Evolutionary conservation across 2,329 filamentous ascomycete species (phyloP), one percentile per base, ranked within the genome.

Genomic region (Monosporascus cannonballus): DNA sequence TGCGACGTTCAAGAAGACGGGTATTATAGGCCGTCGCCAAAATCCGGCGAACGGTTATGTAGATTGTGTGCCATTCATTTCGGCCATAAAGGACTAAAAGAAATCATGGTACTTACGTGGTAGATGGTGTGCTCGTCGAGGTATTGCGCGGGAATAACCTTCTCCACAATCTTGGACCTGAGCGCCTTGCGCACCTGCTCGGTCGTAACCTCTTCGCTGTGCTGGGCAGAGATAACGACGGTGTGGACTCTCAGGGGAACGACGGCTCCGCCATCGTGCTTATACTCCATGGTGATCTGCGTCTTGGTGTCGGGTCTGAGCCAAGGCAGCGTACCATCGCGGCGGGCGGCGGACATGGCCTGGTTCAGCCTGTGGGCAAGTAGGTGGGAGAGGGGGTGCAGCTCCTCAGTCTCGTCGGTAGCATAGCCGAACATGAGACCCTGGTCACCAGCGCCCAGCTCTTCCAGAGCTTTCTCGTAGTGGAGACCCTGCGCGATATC

Each of bases 361-460:
- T 86, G 82, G 80, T 99, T 99, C 67, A 99, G 89, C 83, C 92
- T 91, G 85, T 99, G 94, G 69, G 94, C 88, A 70, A 97, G 85
- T 68, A 93, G 84, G 65, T 97, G 83, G 68, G 93, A 97, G 69
- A 99, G 81, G 63, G 94, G 94, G 72, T 97, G 89, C 66, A 96
- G 84, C 80, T 99, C 94, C 58, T 93, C 92, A 67, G 94, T 97
- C 84, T 99, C 94, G 70, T 99, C 94, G 68, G 94, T 96, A 74
- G 94, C 94, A 83, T 99, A 99, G 68, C 94, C 94, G 77, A 99
- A 99, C 94, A 99, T 99, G 83, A 99, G 96, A 82, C 94, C 94
- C 83, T 99, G 94, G 78, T 99, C 94, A 87, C 94, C 94, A 59
- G 94, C 94, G 76, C 94, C 94, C 61, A 99, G 87, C 78, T 96